These are phyloP conservation scores for Russula ochroleuca DNA, from an alignment of 768 basidiomycete species.

Conservation along the genomic window DNA sequence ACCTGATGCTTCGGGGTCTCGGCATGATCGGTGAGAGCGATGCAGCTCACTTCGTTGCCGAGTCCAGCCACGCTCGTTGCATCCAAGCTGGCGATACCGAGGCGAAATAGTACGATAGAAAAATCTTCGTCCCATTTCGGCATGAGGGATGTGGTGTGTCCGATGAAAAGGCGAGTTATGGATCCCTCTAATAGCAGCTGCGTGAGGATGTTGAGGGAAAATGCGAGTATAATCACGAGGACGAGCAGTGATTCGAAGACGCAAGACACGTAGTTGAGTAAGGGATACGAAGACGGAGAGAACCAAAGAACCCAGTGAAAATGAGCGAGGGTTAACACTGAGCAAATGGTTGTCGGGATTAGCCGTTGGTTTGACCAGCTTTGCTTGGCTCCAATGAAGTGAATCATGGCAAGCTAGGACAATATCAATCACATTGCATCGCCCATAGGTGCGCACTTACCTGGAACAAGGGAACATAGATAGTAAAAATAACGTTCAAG, in stretches of 20 bases:
- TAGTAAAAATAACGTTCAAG: slow-evolving; percentile 66
- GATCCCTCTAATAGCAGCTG: slow-evolving; percentile 62
- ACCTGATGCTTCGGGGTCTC: slow-evolving; percentile 26
- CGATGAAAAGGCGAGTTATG: slow-evolving; percentile 57
- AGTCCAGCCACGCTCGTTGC: slow-evolving; percentile 67
- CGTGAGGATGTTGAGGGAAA: slow-evolving; percentile 56
- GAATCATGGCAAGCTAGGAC: slow-evolving; percentile 55
- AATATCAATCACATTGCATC: slow-evolving; percentile 1
- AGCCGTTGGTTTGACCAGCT: slow-evolving; percentile 64
- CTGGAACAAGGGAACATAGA: slow-evolving; percentile 70
- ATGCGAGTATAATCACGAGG: slow-evolving; percentile 52
- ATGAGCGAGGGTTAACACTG: slow-evolving; percentile 56
- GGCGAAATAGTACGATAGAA: slow-evolving; percentile 61
- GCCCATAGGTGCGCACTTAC: slow-evolving; percentile 35
- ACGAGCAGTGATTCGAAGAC: slow-evolving; percentile 64
- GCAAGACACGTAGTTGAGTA: slow-evolving; percentile 71
- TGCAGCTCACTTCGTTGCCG: slow-evolving; percentile 65
- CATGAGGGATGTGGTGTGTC: slow-evolving; percentile 39
- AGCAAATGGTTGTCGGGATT: slow-evolving; percentile 60
- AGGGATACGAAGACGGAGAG: slow-evolving; percentile 51
- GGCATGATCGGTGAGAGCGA: slow-evolving; percentile 33
- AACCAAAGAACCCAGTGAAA: slow-evolving; percentile 60
- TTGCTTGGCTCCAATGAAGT: slow-evolving; percentile 60
- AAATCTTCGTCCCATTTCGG: slow-evolving; percentile 70
- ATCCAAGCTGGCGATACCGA: slow-evolving; percentile 73